phyloP scores from a whole-genome alignment of 208 protist genomes.

The Wallacemonas sp. region DNA sequence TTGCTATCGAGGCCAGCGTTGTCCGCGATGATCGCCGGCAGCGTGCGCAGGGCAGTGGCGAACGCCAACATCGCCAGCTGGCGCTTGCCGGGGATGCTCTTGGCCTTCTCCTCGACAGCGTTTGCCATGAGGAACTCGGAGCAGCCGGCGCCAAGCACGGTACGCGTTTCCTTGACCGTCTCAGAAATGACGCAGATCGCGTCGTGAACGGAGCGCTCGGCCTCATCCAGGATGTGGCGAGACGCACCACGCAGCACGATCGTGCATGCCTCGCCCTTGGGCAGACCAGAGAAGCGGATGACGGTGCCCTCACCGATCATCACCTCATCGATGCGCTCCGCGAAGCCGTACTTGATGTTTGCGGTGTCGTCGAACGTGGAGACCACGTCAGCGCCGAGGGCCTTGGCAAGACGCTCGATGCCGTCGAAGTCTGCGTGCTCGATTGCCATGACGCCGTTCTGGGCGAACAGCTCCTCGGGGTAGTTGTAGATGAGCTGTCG shows the following conservation, averaged over 20 bases:
- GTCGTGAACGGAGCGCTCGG: conserved; percentile 99
- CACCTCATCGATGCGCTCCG: conserved; percentile 97
- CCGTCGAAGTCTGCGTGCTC: conserved; percentile 99
- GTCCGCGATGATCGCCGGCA: conserved; percentile 98
- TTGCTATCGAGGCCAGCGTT: conserved; percentile 98
- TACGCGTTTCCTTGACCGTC: conserved; percentile 95
- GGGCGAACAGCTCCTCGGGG: conserved; percentile 98
- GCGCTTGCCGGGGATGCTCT: conserved; percentile 76
- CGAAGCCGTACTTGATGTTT: conserved; percentile 95
- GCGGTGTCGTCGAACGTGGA: conserved; percentile 99
- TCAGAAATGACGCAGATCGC: conserved; percentile 99
- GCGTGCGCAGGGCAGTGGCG: conserved; percentile 94
- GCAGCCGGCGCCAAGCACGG: conserved; percentile 97
- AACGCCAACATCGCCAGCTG: conserved; percentile 96
- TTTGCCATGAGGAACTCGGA: conserved; percentile 99
- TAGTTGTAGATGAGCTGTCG: conserved; percentile 99
- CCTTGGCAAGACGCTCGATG: conserved; percentile 94
- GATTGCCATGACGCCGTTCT: conserved; percentile 97
- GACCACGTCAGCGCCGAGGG: conserved; percentile 98
- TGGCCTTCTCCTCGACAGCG: conserved; percentile 96
- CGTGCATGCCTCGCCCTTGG: conserved; percentile 97
- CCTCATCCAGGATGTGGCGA: conserved; percentile 99
- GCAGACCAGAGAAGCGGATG: conserved; percentile 97
- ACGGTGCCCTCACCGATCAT: conserved; percentile 98
- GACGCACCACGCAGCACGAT: conserved; percentile 99